Evolutionary conservation across 805 yeast species (phyloP).

Genomic region (Saturnispora saitoi): DNA sequence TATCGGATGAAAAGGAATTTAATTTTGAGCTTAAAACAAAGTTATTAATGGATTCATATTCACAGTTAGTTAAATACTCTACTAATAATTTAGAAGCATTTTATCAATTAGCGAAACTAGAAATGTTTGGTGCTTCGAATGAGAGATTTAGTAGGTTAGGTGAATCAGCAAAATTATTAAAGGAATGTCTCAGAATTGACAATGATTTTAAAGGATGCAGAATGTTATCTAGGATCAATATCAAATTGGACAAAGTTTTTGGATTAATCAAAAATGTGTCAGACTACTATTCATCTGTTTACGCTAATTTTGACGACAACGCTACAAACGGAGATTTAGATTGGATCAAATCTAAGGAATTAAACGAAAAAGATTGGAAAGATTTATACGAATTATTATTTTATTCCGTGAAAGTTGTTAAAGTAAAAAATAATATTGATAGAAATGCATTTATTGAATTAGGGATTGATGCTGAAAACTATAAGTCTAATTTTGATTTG

Average conservation of each 20-base stretch:
- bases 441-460: conserved; percentile 16
- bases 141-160: conserved; percentile 11
- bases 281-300: conserved; percentile 30
- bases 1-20: conserved; percentile 7
- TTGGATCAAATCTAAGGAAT: conserved; percentile 29
- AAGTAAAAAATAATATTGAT: conserved; percentile 16
- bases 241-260: conserved; percentile 36
- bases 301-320: conserved; percentile 24
- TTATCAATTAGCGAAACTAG: conserved; percentile 21
- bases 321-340: conserved; percentile 17
- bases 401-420: conserved; percentile 15
- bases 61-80: conserved; percentile 17
- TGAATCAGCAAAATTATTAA: conserved; percentile 17
- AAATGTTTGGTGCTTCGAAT: conserved; percentile 20
- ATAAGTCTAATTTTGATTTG: conserved; percentile 22
- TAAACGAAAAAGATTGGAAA: conserved; percentile 36
- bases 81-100: conserved; percentile 19
- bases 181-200: conserved; percentile 65
- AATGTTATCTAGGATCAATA: conserved; percentile 41
- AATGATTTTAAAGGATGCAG: conserved; percentile 63
- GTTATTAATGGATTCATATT: conserved; percentile 19
- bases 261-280: conserved; percentile 38
- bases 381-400: conserved; percentile 31
- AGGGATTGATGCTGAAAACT: conserved; percentile 8
- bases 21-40: conserved; percentile 18